These are phyloP conservation scores for Cladosporium sp. DNA, from an alignment of 2,329 filamentous ascomycete species.

Conservation along the genomic window DNA sequence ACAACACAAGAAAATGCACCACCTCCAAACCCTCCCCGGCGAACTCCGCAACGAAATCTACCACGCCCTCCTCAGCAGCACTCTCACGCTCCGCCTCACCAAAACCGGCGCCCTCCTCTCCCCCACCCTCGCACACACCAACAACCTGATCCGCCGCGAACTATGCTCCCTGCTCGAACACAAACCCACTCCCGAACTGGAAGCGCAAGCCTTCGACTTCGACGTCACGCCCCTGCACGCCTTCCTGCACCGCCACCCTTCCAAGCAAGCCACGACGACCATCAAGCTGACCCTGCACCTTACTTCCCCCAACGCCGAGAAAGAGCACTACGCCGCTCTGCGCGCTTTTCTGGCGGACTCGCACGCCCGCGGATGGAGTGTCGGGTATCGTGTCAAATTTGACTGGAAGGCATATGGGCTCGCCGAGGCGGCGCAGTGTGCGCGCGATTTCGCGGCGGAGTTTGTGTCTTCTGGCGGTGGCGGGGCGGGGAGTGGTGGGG, in stretches of 20 bases:
- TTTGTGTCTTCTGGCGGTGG: background rate
- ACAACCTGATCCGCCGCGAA: slow-evolving; percentile 7
- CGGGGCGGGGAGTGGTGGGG: background rate
- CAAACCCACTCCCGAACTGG: background rate
- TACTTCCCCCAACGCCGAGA: background rate
- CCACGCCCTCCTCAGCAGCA: slow-evolving; percentile 1
- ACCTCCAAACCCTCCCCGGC: slow-evolving; percentile 8
- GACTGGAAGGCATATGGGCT: slow-evolving; percentile 5
- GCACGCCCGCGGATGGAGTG: background rate
- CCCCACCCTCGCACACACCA: slow-evolving; percentile 7
- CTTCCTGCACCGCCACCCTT: background rate
- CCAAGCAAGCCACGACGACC: background rate
- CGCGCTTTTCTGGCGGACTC: background rate
- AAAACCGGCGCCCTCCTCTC: slow-evolving; percentile 1
- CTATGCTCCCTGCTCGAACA: slow-evolving; percentile 1
- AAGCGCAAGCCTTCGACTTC: slow-evolving; percentile 10
- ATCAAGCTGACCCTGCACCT: slow-evolving; percentile 4
- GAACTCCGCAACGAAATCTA: slow-evolving; percentile 11
- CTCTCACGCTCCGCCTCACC: slow-evolving; percentile 4
- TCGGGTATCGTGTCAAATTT: slow-evolving; percentile 4
- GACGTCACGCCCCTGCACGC: slow-evolving; percentile 7
- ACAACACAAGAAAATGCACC: slow-evolving; percentile 1
- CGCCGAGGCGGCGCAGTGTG: background rate
- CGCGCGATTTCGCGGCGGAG: background rate
- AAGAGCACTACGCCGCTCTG: background rate